Evolutionary conservation across 2,329 filamentous ascomycete species (phyloP).

Genomic region (Cladosporium colombiae): DNA sequence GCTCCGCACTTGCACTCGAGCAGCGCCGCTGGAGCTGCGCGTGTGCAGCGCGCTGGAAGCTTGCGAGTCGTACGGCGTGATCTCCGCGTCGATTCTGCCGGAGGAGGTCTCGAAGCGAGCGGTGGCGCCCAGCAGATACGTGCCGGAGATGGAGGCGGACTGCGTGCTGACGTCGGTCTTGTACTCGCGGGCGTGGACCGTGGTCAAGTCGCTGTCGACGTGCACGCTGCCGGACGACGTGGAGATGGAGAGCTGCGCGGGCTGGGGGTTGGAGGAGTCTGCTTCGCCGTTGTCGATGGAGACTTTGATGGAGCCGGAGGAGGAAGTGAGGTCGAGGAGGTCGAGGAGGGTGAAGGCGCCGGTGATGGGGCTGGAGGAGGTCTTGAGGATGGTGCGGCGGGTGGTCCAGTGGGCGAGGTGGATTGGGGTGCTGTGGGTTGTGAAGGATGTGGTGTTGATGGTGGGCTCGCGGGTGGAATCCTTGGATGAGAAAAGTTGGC

Average conservation of each 20-base stretch:
- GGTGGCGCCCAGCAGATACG: conserved; percentile 43
- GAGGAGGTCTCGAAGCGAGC: conserved; percentile 41
- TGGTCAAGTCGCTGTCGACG: conserved; percentile 23
- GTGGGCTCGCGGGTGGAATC: conserved; percentile 26
- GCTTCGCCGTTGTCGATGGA: conserved; percentile 42
- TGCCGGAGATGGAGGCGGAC: conserved; percentile 42
- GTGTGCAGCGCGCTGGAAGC: conserved; percentile 35
- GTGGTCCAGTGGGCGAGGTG: conserved; percentile 38
- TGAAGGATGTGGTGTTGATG: conserved; percentile 37
- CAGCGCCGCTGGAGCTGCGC: conserved; percentile 39
- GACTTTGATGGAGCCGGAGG: conserved; percentile 44
- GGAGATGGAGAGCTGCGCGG: conserved; percentile 41
- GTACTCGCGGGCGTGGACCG: conserved; percentile 46
- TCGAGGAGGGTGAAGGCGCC: conserved; percentile 45
- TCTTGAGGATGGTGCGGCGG: conserved; percentile 42
- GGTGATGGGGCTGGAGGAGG: conserved; percentile 43
- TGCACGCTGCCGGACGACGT: conserved; percentile 42
- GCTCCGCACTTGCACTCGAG: conserved; percentile 36
- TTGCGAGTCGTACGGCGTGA: conserved; percentile 39
- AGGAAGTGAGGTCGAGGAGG: conserved; percentile 43
- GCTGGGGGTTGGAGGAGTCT: conserved; percentile 29
- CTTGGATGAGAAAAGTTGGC: conserved; percentile 29
- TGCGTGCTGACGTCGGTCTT: conserved; percentile 41
- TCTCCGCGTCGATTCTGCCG: conserved; percentile 40
- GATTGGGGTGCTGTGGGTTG: conserved; percentile 38